Conservation (phyloP, 2,329 filamentous ascomycete genomes). For the Pseudogymnoascus sp. region DNA sequence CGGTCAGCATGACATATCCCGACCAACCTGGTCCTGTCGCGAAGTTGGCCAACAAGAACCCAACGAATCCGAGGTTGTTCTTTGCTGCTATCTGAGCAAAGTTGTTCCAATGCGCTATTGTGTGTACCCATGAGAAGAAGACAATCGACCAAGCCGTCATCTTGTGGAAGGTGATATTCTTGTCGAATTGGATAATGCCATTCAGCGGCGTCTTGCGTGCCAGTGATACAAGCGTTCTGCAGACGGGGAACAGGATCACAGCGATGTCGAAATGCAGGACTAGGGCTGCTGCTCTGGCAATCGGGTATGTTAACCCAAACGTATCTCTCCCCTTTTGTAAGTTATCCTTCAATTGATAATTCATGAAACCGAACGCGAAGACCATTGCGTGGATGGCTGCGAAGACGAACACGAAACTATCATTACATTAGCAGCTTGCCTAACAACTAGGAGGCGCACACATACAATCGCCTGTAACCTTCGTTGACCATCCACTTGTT, state of each 20-base stretch:
- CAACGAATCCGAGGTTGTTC: slow-evolving; percentile 69
- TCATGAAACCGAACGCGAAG: slow-evolving; percentile 71
- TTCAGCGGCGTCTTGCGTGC: slow-evolving; percentile 73
- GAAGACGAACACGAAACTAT: slow-evolving; percentile 69
- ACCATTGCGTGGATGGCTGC: slow-evolving; percentile 65
- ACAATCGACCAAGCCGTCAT: slow-evolving; percentile 79
- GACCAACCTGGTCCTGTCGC: slow-evolving; percentile 76
- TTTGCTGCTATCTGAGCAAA: slow-evolving; percentile 67
- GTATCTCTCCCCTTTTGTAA: slow-evolving; percentile 54
- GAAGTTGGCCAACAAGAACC: slow-evolving; percentile 70
- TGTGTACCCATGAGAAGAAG: slow-evolving; percentile 82
- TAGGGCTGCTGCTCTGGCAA: slow-evolving; percentile 67
- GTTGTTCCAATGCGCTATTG: slow-evolving; percentile 81
- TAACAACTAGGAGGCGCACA: slow-evolving; percentile 19
- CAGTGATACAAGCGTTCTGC: slow-evolving; percentile 74
- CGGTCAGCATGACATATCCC: slow-evolving; percentile 74
- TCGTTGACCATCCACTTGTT: slow-evolving; percentile 88
- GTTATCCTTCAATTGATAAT: slow-evolving; percentile 72
- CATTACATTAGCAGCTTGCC: slow-evolving; percentile 20
- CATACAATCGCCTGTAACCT: slow-evolving; percentile 70
- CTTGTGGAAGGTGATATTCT: slow-evolving; percentile 85
- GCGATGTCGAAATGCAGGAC: slow-evolving; percentile 76
- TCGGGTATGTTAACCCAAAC: slow-evolving; percentile 69
- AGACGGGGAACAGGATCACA: slow-evolving; percentile 72
- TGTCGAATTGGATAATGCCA: slow-evolving; percentile 80